phyloP scores from a whole-genome alignment of 257 asterid genomes.

The Fraxinus anomala region DNA sequence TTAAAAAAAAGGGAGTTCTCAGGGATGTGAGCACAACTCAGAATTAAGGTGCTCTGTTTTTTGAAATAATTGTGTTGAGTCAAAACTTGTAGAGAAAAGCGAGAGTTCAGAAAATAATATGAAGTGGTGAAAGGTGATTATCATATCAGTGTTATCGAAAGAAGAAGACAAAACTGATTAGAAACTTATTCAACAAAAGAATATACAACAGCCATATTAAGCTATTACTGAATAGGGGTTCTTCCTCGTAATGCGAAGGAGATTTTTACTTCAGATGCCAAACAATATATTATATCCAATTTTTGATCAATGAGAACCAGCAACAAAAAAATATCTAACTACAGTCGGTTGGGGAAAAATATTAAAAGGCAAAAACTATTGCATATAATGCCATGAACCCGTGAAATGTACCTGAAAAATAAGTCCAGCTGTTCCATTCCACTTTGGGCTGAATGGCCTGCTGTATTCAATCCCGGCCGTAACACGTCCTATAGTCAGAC shows the following conservation, averaged over 20 bases:
- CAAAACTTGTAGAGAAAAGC: neutral
- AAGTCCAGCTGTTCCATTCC: slow-evolving; percentile 91
- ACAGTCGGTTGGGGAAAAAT: neutral
- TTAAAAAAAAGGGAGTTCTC: neutral
- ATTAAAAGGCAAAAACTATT: neutral
- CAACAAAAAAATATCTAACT: neutral
- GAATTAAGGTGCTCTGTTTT: neutral
- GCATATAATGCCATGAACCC: slow-evolving; percentile 3
- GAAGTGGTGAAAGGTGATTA: neutral
- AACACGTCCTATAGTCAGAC: slow-evolving; percentile 77
- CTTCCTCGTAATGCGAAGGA: neutral
- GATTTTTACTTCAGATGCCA: neutral
- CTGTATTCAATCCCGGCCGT: slow-evolving; percentile 92
- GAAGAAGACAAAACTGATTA: neutral
- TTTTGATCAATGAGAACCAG: slow-evolving; percentile 13
- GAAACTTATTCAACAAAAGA: neutral
- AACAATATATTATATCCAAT: neutral
- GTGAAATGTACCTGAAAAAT: slow-evolving; percentile 64
- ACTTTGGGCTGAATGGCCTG: slow-evolving; percentile 91
- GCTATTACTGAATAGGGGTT: neutral
- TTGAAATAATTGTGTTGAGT: neutral
- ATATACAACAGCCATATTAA: neutral
- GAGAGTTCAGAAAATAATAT: neutral
- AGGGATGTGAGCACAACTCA: neutral
- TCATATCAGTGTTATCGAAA: neutral